Evolutionary conservation across 1,139 yeast species (phyloP).

Genomic region (Sugiyamaella xylanicola): DNA sequence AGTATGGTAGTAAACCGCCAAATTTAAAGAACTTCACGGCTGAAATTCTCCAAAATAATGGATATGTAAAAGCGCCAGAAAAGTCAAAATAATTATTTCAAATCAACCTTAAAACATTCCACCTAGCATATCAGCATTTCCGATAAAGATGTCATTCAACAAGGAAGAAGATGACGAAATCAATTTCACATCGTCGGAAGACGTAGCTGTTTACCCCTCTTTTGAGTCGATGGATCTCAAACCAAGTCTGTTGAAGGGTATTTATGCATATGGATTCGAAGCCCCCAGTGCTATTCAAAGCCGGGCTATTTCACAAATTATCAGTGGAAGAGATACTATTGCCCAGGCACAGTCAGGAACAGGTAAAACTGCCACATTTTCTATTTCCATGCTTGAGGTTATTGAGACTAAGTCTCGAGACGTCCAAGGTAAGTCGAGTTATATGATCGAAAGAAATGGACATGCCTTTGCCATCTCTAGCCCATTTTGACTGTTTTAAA

Average conservation of each 20-base stretch:
- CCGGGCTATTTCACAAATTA: conserved; percentile 89
- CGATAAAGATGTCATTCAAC: conserved; percentile 52
- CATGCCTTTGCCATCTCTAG: neutral
- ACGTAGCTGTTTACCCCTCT: conserved; percentile 50
- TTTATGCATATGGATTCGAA: conserved; percentile 90
- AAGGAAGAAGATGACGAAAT: conserved; percentile 58
- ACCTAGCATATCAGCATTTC: too few species aligned
- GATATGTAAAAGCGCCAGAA: too few species aligned
- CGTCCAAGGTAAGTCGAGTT: conserved; percentile 27
- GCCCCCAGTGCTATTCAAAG: conserved; percentile 95
- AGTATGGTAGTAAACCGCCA: too few species aligned
- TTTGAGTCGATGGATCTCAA: conserved; percentile 81
- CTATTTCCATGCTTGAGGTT: conserved; percentile 86
- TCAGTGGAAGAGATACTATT: conserved; percentile 85
- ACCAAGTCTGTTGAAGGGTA: conserved; percentile 65
- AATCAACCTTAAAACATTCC: too few species aligned
- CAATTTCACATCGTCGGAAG: conserved; percentile 63
- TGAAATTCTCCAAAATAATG: neutral
- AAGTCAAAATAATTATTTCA: neutral
- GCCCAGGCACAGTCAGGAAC: conserved; percentile 99
- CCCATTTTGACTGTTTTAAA: neutral
- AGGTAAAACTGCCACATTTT: conserved; percentile 96
- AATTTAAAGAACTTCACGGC: too few species aligned
- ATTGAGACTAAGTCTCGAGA: conserved; percentile 68
- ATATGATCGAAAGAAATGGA: neutral